Base-by-base conservation (phyloP, 2,329 filamentous ascomycete species). In the Pyricularia pennisetigena region DNA sequence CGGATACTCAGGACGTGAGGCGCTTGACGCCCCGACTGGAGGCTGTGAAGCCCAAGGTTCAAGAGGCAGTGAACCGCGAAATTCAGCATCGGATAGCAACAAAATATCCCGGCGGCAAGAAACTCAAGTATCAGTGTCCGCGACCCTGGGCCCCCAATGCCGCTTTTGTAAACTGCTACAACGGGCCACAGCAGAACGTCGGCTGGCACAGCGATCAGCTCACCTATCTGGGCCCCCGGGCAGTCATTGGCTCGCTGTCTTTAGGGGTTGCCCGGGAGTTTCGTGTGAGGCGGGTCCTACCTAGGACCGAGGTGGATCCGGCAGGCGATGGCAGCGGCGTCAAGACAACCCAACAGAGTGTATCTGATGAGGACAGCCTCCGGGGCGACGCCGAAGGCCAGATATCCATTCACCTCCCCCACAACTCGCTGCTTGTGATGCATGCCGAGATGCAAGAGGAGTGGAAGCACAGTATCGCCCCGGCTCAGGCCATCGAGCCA, bases 361-460 rank as follows among this genome's bases (percentile, higher is more conserved):
- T n/a, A 14, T 2, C 23, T 14, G 69, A 74, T 75, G 78, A 79
- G 3, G 79, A 83, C 14, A 81, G 85, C 1, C 28, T 30, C 16
- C 28, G 28, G 10, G 63, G 24, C 28, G 90, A 95, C 71, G 83
- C 85, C 0, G 87, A 91, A 74, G 94, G 94, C 4, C 94, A 97
- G 75, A 94, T 98, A 69, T 88, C 93, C 0, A 95, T 98, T 62
- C 93, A 97, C 73, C 86, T 98, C 0, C 94, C 94, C 0, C 95
- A 98, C 78, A 98, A 98, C 77, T 96, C 92, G 0, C 84, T 98
- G 0, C 83, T 99, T 0, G 83, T 98, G 10, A 98, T 99, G 95
- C 94, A 98, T 74, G 94, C 94, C 0, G 93, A 97, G 75, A 98
- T 97, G 92, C 94, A 98, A 75, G 94, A 98, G 75, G 90, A 91